Evolutionary conservation across 768 basidiomycete genomes (phyloP), one percentile per base, ranked within the genome.

Genomic region (Macrolepiota albuminosa): DNA sequence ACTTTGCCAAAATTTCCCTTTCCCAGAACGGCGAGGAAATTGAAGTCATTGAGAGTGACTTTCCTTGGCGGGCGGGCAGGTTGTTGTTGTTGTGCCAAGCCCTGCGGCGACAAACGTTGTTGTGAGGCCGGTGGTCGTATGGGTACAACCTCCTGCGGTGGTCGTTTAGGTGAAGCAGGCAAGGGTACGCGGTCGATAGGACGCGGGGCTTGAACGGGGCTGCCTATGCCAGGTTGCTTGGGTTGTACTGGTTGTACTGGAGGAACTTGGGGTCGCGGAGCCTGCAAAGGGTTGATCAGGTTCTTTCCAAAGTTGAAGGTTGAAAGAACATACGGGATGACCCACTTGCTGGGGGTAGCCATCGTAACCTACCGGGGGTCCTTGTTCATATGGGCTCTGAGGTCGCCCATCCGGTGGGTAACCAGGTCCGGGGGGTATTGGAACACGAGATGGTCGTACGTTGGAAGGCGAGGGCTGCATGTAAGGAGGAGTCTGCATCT

Each of bases 1-100:
- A 99, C 97, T 73, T 99, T 99, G 58, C 97, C 97, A 70, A 99
- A 99, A 75, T 98, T 99, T 67, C 97, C 97, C 76, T 98, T 98
- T 53, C 97, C 97, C 40, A 99, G 84, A 16, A 99, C 97, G 29
- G 97, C 95, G 57, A 99, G 77, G 81, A 99, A 98, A 69, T 98
- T 98, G 81, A 99, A 99, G 71, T 98, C 97, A 70, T 98, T 95
- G 42, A 99, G 80, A 1, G 95, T 95, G 62, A 99, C 91, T 72
- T 95, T 96, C 55, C 94, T 84, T 72, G 87, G 88, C 49, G 79
- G 79, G 18, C 60, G 60, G 11, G 40, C 55, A 36, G 47, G 46
- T 29, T 79, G 71, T 16, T 73, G 73, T 33, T 78, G 51, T 37
- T 37, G 51, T 36, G 51, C 26, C 26, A 40, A 40, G 8, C 14